Percentiles rank a stretch among this genome's conserved stretches.
phyloP scores from a whole-genome alignment of 305 asterid genomes.

The Fraxinus sp. region DNA sequence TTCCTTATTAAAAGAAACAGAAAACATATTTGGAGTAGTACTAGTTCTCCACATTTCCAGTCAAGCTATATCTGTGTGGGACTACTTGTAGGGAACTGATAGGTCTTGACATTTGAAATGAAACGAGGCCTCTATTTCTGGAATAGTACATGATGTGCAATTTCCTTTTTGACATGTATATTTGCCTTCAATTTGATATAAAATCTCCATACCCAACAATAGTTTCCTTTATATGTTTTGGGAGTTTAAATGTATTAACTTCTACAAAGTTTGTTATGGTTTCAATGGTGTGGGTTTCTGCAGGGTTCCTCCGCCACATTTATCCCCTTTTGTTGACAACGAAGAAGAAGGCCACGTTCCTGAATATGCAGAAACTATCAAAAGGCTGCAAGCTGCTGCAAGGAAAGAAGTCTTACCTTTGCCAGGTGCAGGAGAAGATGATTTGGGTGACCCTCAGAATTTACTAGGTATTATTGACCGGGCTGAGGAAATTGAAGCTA shows the following conservation, averaged over 20 bases:
- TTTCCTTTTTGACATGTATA: neutral
- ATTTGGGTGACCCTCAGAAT: slow-evolving; percentile 74
- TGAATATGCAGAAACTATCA: slow-evolving; percentile 90
- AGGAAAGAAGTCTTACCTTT: slow-evolving; percentile 82
- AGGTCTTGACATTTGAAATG: neutral
- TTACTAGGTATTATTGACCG: slow-evolving; percentile 71
- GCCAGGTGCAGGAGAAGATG: slow-evolving; percentile 85
- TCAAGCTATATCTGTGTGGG: neutral
- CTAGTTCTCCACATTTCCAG: neutral
- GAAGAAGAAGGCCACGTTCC: slow-evolving; percentile 95
- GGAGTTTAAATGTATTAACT: neutral
- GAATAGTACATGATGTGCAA: neutral
- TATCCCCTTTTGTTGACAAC: slow-evolving; percentile 96
- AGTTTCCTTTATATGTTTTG: neutral
- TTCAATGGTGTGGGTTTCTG: slow-evolving; percentile 10
- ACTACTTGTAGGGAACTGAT: neutral
- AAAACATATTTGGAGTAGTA: neutral
- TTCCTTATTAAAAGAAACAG: neutral
- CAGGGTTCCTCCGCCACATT: slow-evolving; percentile 97
- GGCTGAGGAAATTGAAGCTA: slow-evolving; percentile 83
- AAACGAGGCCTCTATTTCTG: neutral
- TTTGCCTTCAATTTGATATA: neutral
- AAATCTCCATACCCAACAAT: neutral
- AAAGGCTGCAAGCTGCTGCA: slow-evolving; percentile 83
- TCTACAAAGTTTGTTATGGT: neutral